Conservation (phyloP, 2,329 filamentous ascomycete species). For the Talaromyces sp. region DNA sequence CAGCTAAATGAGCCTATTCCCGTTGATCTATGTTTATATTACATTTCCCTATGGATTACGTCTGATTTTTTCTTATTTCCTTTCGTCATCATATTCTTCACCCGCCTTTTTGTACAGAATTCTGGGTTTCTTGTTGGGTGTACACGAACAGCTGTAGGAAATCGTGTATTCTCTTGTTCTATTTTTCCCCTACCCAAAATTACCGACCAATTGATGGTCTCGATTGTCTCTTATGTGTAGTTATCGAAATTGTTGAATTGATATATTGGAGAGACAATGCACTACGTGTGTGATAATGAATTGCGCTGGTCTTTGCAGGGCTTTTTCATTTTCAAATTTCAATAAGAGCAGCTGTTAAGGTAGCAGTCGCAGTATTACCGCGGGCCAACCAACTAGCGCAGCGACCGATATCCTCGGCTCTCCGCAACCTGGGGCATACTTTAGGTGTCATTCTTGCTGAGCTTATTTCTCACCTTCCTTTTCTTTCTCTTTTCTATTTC, state of each 20-base stretch:
- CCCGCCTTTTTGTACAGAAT: not conserved
- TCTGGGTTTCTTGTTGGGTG: not conserved
- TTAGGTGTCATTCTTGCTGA: not conserved
- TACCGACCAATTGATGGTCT: constrained; percentile 3
- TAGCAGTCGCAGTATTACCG: not conserved
- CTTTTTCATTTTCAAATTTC: not conserved
- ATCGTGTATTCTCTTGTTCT: not conserved
- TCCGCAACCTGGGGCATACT: not conserved
- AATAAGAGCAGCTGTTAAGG: no score
- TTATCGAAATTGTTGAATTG: constrained; percentile 6
- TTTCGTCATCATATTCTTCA: not conserved
- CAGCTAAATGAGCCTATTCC: not conserved
- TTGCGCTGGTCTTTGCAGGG: not conserved
- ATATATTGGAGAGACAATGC: not conserved
- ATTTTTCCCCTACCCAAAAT: not conserved
- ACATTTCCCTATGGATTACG: not conserved
- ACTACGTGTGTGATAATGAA: not conserved
- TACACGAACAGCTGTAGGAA: not conserved
- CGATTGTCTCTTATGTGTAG: constrained; percentile 9
- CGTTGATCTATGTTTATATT: not conserved
- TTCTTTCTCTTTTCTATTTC: not conserved
- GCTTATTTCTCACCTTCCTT: not conserved
- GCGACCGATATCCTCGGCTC: not conserved
- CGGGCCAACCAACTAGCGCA: not conserved
- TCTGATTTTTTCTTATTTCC: not conserved